A percentile compares a stretch with the other conserved stretches of the same genome.
Evolutionary conservation across 345 rosid genomes (phyloP).

Genomic region (Acer saccharum): DNA sequence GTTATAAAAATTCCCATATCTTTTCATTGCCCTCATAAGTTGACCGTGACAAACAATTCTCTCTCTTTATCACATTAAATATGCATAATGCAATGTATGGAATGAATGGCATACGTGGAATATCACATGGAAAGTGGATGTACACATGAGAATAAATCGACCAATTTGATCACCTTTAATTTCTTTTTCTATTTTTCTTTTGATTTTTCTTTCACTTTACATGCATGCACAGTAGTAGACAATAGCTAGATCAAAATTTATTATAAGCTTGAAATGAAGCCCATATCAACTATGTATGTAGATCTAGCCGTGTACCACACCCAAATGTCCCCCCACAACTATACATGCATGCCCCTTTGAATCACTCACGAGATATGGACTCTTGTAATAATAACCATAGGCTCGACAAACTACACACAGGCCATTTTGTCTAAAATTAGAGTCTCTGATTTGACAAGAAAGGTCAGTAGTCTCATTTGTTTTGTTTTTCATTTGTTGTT

Average conservation of each 20-base stretch:
- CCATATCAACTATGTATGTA: conserved; percentile 19
- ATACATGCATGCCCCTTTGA: conserved; percentile 19
- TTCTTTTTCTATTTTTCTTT: neutral
- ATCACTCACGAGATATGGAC: conserved; percentile 21
- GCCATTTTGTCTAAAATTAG: neutral
- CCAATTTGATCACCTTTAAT: neutral
- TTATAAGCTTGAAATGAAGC: conserved; percentile 18
- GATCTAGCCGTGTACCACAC: conserved; percentile 31
- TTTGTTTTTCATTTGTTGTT: neutral
- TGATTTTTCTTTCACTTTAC: conserved; percentile 11
- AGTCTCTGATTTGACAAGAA: neutral
- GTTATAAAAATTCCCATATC: conserved; percentile 16
- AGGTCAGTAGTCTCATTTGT: neutral
- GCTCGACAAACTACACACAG: neutral
- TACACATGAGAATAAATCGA: conserved; percentile 24
- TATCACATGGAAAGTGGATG: conserved; percentile 34
- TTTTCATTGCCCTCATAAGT: conserved; percentile 25
- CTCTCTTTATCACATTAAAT: neutral
- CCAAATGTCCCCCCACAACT: conserved; percentile 29
- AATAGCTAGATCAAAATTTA: neutral
- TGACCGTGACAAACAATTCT: conserved; percentile 20
- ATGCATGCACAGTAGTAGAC: conserved; percentile 4
- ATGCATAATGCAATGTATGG: conserved; percentile 22
- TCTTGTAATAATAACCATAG: neutral
- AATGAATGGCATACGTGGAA: conserved; percentile 33